Base-by-base conservation (phyloP, 2,329 filamentous ascomycete genomes). In the Myriosclerotinia curreyana region DNA sequence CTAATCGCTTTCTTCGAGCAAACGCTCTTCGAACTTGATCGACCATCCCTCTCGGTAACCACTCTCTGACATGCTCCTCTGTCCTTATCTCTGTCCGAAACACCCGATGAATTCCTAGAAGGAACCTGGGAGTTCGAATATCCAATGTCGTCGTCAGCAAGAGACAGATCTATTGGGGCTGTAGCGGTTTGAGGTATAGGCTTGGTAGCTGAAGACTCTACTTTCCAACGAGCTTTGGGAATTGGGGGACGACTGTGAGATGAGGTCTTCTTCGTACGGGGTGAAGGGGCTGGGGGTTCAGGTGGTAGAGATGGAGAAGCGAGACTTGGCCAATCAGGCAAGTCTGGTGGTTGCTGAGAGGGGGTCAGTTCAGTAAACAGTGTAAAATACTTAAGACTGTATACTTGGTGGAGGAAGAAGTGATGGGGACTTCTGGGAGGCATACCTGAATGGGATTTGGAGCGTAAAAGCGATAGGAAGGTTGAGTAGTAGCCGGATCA, bases 1-100 rank as follows among this genome's bases (percentile, higher is more conserved):
- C 82, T 42, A 67, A 56, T 69, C 81, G 58, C 50, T 62, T 67
- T 69, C 58, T 59, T 67, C 64, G 81, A 53, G 72, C 69, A 20
- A 20, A 55, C 51, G 14, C 55, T 54, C 40, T 61, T 60, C 76
- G 76, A 28, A 77, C 73, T 76, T 2, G 73, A 71, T 12, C 72
- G 74, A 62, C 68, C 65, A 74, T 68, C 64, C 75, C 69, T 68
- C 42, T 67, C 68, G 40, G 44, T 22, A 42, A 34, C 34, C 44
- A 22, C 12, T 50, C 28, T 59, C 54, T 62, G 48, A 65, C 42
- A 4, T 53, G n/a, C 3, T 0, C 40, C 31, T 25, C 54, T 64
- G 1, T 64, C 40, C 48, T 54, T 65, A 44, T 62, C 42, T 38
- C 54, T 63, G 38, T 66, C 64, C 5, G 40, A 53, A 15, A 28